Conservation (phyloP, 2,329 filamentous ascomycete genomes). For the Elsinoe necatrix region DNA sequence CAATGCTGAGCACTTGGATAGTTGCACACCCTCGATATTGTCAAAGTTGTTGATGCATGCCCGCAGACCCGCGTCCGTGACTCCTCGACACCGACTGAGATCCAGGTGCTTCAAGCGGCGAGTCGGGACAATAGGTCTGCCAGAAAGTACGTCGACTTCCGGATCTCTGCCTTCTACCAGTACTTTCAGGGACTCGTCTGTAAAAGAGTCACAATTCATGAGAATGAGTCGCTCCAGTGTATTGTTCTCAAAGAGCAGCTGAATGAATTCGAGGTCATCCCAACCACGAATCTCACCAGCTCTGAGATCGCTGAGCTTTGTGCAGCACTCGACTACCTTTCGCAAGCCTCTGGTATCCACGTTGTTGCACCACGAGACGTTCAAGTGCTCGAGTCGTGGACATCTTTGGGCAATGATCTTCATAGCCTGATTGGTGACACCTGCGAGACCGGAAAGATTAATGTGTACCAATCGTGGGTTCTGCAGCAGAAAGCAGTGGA, state of each 20-base stretch:
- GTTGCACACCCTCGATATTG: slow-evolving; percentile 69
- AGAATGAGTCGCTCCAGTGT: slow-evolving; percentile 74
- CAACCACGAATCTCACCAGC: slow-evolving; percentile 77
- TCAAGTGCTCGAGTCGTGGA: slow-evolving; percentile 70
- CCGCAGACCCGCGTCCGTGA: slow-evolving; percentile 67
- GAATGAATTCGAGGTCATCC: slow-evolving; percentile 62
- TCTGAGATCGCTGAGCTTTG: slow-evolving; percentile 66
- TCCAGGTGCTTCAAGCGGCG: slow-evolving; percentile 78
- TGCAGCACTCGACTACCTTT: slow-evolving; percentile 63
- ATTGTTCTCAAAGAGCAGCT: slow-evolving; percentile 69
- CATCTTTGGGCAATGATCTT: slow-evolving; percentile 77
- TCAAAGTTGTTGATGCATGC: slow-evolving; percentile 67
- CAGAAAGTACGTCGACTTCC: slow-evolving; percentile 72
- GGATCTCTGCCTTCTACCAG: slow-evolving; percentile 70
- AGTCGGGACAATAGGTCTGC: slow-evolving; percentile 64
- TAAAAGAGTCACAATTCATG: slow-evolving; percentile 69
- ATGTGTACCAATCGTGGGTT: slow-evolving; percentile 74
- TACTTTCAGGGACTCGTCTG: slow-evolving; percentile 61
- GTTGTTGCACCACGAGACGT: slow-evolving; percentile 87
- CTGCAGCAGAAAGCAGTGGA: slow-evolving; percentile 68
- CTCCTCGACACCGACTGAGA: slow-evolving; percentile 64
- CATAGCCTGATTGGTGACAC: slow-evolving; percentile 76
- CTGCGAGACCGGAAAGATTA: slow-evolving; percentile 73
- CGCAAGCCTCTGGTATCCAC: slow-evolving; percentile 70
- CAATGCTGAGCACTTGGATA: slow-evolving; percentile 67